A percentile compares a stretch with the other conserved stretches of the same genome.
phyloP scores from a whole-genome alignment of 495 filamentous ascomycete genomes.

The Cryomyces antarcticus region DNA sequence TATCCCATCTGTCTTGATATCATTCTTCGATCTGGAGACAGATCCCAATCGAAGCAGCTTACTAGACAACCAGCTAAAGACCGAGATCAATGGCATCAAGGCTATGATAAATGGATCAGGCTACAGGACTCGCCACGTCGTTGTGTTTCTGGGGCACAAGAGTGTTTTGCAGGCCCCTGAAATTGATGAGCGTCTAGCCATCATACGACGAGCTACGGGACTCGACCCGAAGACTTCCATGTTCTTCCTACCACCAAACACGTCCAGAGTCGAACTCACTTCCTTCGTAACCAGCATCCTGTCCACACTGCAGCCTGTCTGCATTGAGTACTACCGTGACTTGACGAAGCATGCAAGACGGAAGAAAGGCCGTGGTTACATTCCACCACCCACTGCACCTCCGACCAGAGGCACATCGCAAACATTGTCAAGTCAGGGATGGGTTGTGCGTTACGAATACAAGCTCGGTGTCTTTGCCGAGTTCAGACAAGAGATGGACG shows the following conservation, averaged over 20 bases:
- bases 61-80: constrained; percentile 72
- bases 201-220: constrained; percentile 54
- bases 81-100: constrained; percentile 61
- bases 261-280: constrained; percentile 36
- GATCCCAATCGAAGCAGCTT: constrained; percentile 49
- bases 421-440: constrained; percentile 62
- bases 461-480: constrained; percentile 80
- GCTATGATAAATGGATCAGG: constrained; percentile 41
- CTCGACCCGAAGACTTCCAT: constrained; percentile 58
- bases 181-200: constrained; percentile 54
- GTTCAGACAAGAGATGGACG: constrained; percentile 77
- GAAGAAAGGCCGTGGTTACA: constrained; percentile 53
- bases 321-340: constrained; percentile 76
- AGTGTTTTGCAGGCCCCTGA: constrained; percentile 35
- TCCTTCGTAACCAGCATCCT: constrained; percentile 44
- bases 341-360: constrained; percentile 71
- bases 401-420: constrained; percentile 66
- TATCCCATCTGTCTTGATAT: constrained; percentile 59
- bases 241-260: constrained; percentile 50
- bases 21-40: constrained; percentile 49
- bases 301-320: constrained; percentile 35
- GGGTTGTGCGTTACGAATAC: constrained; percentile 84
- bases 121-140: constrained; percentile 53
- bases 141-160: constrained; percentile 56
- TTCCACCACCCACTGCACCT: constrained; percentile 67